These are phyloP conservation scores for Paratinospora sagittata DNA, from an alignment of 164 flowering plant genomes.

Conservation along the genomic window DNA sequence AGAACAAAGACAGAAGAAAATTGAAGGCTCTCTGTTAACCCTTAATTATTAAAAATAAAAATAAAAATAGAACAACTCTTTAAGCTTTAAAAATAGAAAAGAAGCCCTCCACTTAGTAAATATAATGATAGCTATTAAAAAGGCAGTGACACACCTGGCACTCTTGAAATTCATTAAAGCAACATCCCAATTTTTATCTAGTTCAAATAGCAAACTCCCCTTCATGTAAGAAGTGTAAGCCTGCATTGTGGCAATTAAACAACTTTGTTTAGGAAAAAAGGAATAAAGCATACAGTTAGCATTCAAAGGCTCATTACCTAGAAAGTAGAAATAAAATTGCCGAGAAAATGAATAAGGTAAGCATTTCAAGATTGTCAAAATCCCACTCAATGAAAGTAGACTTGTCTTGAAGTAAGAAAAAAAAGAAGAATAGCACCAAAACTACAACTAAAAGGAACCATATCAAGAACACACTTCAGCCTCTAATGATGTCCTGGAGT, in stretches of 20 bases:
- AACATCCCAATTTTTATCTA: slow-evolving; percentile 86
- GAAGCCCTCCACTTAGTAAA: not conserved
- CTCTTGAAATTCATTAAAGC: slow-evolving; percentile 79
- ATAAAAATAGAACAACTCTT: not conserved
- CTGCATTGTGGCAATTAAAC: slow-evolving; percentile 31
- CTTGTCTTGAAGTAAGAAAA: not conserved
- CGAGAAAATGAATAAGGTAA: not conserved
- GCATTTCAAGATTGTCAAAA: slow-evolving; percentile 2
- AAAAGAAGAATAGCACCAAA: not conserved
- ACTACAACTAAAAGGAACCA: not conserved
- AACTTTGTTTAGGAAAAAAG: not conserved
- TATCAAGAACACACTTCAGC: slow-evolving; percentile 62
- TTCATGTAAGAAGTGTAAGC: slow-evolving; percentile 96
- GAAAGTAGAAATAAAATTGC: not conserved
- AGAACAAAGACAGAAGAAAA: too few relatives aligned
- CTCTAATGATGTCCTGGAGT: slow-evolving; percentile 91
- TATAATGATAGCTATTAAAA: not conserved
- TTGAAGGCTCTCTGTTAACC: too few relatives aligned
- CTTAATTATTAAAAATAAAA: too few relatives aligned
- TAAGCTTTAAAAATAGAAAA: not conserved
- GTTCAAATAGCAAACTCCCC: slow-evolving; percentile 83
- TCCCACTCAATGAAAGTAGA: not conserved
- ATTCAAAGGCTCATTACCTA: slow-evolving; percentile 1
- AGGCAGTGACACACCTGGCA: slow-evolving; percentile 58
- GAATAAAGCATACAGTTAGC: not conserved